Base-by-base conservation (phyloP, 345 rosid species). In the Ceriops tagal region DNA sequence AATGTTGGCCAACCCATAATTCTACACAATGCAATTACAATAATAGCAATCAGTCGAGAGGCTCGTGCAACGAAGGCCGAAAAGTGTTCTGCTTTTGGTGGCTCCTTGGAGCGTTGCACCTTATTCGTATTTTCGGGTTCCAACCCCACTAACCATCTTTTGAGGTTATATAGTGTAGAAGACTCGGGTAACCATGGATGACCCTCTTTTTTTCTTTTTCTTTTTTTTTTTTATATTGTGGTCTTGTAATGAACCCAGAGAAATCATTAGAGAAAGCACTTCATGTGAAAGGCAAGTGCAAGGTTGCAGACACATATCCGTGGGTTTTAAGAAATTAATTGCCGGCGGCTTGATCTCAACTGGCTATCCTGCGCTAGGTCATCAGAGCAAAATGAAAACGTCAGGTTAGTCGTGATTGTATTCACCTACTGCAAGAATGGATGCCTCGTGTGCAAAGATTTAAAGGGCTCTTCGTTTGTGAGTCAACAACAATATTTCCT, bases 281-380 rank as follows among this genome's bases (percentile, higher is more conserved):
- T 51, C 82, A 73, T 69, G 86, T 69, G 62, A 78, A 73, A 0
- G 96, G 92, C 26, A 85, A 91, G 55, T 88, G 96, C 68, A 7
- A 2, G 0, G 30, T 87, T 65, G 96, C 92, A 8, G 70, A 68
- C 5, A 71, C 92, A 5, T 28, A 28, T 74, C 85, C 22, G 59
- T 91, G 57, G 90, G 59, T 20, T 76, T 59, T 66, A 88, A 91
- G 89, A 89, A 91, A 69, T 57, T 88, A 64, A 64, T 76, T 0
- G 90, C 77, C 27, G 88, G 85, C 61, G 97, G 98, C 22, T 70
- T 91, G 64, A 93, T 79, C 68, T 91, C 89, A 76, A 84, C 89
- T 0, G 92, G 89, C 5, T 89, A 89, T 73, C 96, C 98, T 3
- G 95, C 88, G 20, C 80, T 89, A 5, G 98, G 97, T 3, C 85